Conservation (phyloP, 805 yeast species). For the Metschnikowia amazonensis region DNA sequence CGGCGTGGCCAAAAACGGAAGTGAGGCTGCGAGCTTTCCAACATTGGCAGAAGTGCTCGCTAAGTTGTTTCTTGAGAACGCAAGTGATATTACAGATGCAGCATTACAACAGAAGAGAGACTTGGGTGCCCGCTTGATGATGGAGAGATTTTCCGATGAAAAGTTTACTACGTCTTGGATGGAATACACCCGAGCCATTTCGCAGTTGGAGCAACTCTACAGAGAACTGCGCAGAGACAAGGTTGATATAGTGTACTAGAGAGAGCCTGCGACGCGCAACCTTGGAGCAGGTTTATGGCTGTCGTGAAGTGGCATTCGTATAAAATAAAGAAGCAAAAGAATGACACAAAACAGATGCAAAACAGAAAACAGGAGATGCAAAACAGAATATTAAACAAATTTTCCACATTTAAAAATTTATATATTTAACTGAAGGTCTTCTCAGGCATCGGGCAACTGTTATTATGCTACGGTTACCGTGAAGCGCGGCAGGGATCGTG, state of each 20-base stretch:
- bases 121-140: slow-evolving; percentile 44
- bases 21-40: slow-evolving; percentile 30
- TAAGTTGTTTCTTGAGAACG: slow-evolving; percentile 36
- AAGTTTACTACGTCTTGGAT: slow-evolving; percentile 57
- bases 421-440: no score
- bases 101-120: slow-evolving; percentile 41
- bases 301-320: no score
- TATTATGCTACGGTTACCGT: neutral
- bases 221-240: slow-evolving; percentile 26
- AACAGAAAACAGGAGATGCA: no score
- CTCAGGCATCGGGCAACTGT: no score
- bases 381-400: no score
- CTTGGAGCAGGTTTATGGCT: neutral
- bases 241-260: slow-evolving; percentile 27
- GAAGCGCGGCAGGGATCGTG: slow-evolving; percentile 10
- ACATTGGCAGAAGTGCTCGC: slow-evolving; percentile 48
- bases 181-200: slow-evolving; percentile 17
- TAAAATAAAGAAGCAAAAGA: neutral
- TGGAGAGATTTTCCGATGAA: slow-evolving; percentile 57
- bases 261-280: slow-evolving; percentile 1
- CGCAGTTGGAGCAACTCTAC: slow-evolving; percentile 22
- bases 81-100: slow-evolving; percentile 22
- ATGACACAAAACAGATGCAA: no score
- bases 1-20: slow-evolving; percentile 10
- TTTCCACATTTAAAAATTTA: no score